Evolutionary conservation across 1,284 basidiomycete species (phyloP).

Genomic region (Pyrrhoderma noxium): DNA sequence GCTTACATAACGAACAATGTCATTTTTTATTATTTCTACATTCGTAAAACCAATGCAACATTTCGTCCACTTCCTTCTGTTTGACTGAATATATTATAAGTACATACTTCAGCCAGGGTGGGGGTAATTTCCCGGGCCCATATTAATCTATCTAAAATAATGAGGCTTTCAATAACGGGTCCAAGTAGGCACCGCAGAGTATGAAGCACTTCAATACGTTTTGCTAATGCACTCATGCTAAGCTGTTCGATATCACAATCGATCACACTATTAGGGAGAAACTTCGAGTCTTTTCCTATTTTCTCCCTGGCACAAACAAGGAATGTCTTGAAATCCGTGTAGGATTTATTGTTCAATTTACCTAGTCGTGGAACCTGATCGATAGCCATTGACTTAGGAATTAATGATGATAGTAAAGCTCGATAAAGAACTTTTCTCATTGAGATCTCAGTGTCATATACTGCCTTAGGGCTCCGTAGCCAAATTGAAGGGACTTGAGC

Average conservation of each 20-base stretch:
- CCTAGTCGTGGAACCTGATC: slow-evolving; percentile 23
- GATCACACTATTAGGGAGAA: slow-evolving; percentile 11
- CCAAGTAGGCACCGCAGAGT: slow-evolving; percentile 34
- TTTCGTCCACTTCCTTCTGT: slow-evolving; percentile 23
- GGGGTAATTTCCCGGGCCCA: slow-evolving; percentile 24
- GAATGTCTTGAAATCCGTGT: slow-evolving; percentile 30
- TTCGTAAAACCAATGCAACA: slow-evolving; percentile 20
- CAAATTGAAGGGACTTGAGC: slow-evolving; percentile 37
- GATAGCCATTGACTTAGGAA: neutral
- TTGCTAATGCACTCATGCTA: slow-evolving; percentile 20
- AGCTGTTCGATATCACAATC: neutral
- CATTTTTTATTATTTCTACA: neutral
- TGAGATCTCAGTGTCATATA: slow-evolving; percentile 33
- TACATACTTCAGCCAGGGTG: neutral
- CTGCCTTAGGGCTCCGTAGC: slow-evolving; percentile 27
- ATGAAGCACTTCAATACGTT: slow-evolving; percentile 33
- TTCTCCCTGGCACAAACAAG: slow-evolving; percentile 23
- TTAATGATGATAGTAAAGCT: slow-evolving; percentile 34
- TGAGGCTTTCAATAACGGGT: slow-evolving; percentile 33
- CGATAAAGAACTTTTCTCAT: slow-evolving; percentile 61
- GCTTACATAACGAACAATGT: neutral
- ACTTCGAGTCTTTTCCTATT: slow-evolving; percentile 20
- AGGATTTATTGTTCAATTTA: slow-evolving; percentile 29
- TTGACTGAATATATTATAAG: slow-evolving; percentile 23
- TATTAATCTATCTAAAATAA: slow-evolving; percentile 32